A percentile compares a stretch with the other conserved stretches of the same genome.
These are phyloP conservation scores for Hypomyces rosellus DNA, from an alignment of 2,329 filamentous ascomycete species.

Conservation along the genomic window DNA sequence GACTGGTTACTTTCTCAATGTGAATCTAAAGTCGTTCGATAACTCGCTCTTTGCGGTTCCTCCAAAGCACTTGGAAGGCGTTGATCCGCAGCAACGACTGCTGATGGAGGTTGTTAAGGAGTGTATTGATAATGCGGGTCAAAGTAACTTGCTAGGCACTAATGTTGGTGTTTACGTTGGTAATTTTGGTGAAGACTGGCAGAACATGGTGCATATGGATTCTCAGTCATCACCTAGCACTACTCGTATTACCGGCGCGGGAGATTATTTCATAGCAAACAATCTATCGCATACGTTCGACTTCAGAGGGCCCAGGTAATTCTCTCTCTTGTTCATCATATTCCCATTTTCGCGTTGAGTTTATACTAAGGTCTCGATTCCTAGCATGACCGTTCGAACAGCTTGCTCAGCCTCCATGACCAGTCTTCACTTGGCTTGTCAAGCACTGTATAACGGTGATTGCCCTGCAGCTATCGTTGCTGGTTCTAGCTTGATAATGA, in stretches of 20 bases:
- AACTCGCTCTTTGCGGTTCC: constrained; percentile 26
- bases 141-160: constrained; percentile 18
- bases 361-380: constrained; percentile 3
- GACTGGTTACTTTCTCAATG: constrained; percentile 23
- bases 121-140: constrained; percentile 21
- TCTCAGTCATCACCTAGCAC: constrained; percentile 10
- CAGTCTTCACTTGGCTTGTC: constrained; percentile 31
- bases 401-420: constrained; percentile 33
- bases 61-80: constrained; percentile 18
- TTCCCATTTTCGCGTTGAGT: constrained; percentile 11
- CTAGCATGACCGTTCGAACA: constrained; percentile 27
- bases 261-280: constrained; percentile 26
- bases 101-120: constrained; percentile 24
- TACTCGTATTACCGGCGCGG: constrained; percentile 18
- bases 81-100: constrained; percentile 26
- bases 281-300: constrained; percentile 28
- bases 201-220: constrained; percentile 14
- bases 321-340: no score
- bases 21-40: constrained; percentile 21
- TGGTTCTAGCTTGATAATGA: constrained; percentile 25
- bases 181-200: constrained; percentile 25
- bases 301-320: constrained; percentile 26
- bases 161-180: constrained; percentile 25
- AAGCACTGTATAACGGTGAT: constrained; percentile 20
- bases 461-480: constrained; percentile 24